Conservation (phyloP, 1,284 basidiomycete species). For the Cryptococcus amylolentus region DNA sequence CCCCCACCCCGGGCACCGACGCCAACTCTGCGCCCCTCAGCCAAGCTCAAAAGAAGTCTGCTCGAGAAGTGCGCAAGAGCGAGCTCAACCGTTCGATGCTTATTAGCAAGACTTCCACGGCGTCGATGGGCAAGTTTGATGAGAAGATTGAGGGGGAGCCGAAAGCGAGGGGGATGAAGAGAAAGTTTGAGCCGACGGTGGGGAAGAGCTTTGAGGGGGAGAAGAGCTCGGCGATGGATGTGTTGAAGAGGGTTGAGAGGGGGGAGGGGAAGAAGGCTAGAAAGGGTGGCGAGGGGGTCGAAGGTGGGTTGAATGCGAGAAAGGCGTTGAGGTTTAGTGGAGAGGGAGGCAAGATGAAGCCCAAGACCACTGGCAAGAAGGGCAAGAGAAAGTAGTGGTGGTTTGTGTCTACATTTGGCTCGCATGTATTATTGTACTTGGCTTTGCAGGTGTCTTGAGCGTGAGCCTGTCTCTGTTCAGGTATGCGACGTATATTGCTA, state of each 20-base stretch:
- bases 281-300: constrained; percentile 53
- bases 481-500: too few species aligned
- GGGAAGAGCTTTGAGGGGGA: constrained; percentile 52
- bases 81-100: constrained; percentile 76
- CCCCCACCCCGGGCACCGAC: not conserved
- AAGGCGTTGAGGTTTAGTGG: constrained; percentile 73
- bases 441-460: too few species aligned
- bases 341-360: constrained; percentile 41
- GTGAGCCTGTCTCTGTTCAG: too few species aligned
- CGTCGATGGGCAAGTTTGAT: constrained; percentile 88
- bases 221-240: constrained; percentile 66
- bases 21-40: constrained; percentile 3
- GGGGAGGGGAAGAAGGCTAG: constrained; percentile 50
- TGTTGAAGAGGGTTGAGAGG: constrained; percentile 73
- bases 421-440: not conserved
- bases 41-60: constrained; percentile 27
- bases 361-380: constrained; percentile 3
- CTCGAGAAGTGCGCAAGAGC: constrained; percentile 60
- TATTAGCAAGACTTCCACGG: constrained; percentile 78
- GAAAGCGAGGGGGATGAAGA: constrained; percentile 80
- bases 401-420: not conserved
- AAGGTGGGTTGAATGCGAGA: constrained; percentile 65
- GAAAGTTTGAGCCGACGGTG: constrained; percentile 65
- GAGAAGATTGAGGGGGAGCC: constrained; percentile 85
- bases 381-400: constrained; percentile 5